Evolutionary conservation across 208 protist species (phyloP), one percentile per base, ranked within the genome.

Genomic region (Trypanosoma rangeli): DNA sequence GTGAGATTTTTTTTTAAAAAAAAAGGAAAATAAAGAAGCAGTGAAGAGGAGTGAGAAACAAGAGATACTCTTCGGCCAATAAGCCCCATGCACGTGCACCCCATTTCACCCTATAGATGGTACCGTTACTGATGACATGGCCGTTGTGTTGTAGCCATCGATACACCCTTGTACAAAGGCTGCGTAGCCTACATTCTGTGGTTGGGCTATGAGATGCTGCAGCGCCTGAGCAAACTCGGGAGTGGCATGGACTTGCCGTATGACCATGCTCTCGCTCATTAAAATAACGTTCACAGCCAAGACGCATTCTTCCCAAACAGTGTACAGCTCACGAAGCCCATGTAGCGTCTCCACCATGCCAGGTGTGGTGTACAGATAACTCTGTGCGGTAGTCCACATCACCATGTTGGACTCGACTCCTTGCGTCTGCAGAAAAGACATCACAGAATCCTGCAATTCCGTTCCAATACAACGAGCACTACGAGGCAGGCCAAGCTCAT

Each of bases 311-410:
- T 69, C 53, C 64, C 60, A 70, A 8, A 54, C 54, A 48, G 65
- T 42, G 58, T 84, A 90, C 31, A 84, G 29, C 1, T 66, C 57
- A 26, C 80, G 71, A 10, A 89, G 62, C 9, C 57, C 58, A 44
- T 77, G 39, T 13, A 90, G 56, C 1, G 72, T 65, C n/a, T 22
- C 42, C 64, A 83, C 59, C 22, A 84, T 63, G 37, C 78, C 57
- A 12, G 77, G 76, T 22, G 71, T 83, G 22, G 71, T 74, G 71
- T 87, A 89, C 26, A 93, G 56, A 54, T 74, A 61, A n/a, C 68
- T 80, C 76, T 92, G 87, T 28, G 80, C 78, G 29, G 72, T 56
- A n/a, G 87, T 83, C 87, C 87, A 93, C 39, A 83, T 42, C 12
- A 50, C 66, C n/a, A 50, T 55, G 5, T 49, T 33, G 18, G 69